Evolutionary conservation across 73 alveolate genomes (phyloP), one percentile per base, ranked within the genome.

Genomic region (Paramecium sexaurelia): DNA sequence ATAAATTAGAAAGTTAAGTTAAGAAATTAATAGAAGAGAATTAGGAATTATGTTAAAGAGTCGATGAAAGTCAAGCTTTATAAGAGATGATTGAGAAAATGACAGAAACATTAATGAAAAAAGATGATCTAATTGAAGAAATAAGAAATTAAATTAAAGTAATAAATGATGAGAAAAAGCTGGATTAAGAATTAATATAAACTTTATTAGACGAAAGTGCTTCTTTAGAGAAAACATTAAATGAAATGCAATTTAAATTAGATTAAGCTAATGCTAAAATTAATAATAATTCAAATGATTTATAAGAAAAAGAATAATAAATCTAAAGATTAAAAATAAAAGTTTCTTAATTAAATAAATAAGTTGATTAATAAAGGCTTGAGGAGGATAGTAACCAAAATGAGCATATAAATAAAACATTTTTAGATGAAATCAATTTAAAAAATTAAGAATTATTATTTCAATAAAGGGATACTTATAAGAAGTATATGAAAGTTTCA

Each of bases 101-200:
- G 90, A 78, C 75, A 39, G 90, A 78, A 7, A 78, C 47, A 19
- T 43, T 78, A 17, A 20, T 78, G 39, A 78, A 78, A 13, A 40
- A 78, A 26, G 90, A 41, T 78, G 90, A 41, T 24, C 17, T 11
- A 2, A 78, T 40, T 9, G 90, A 41, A 22, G 33, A 41, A 6
- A 41, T 2, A 40, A 78, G 51, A 78, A 45, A 45, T 20, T 78
- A 37, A 20, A 40, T 22, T 29, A 78, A 78, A 45, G 27, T 20
- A 78, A 4, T 19, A 20, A 78, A 78, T 78, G 75, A 78, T 9
- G 43, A 13, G 0, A 78, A 78, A 61, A 78, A 78, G 27, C 3
- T 78, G 22, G 90, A 78, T 43, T 78, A 43, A 78, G 90, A 78
- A 43, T 41, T 41, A 41, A 78, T 78, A 6, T 20, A 33, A 45